These are phyloP conservation scores for Juglanconis juglandina DNA, from an alignment of 2,329 filamentous ascomycete species.

Conservation along the genomic window DNA sequence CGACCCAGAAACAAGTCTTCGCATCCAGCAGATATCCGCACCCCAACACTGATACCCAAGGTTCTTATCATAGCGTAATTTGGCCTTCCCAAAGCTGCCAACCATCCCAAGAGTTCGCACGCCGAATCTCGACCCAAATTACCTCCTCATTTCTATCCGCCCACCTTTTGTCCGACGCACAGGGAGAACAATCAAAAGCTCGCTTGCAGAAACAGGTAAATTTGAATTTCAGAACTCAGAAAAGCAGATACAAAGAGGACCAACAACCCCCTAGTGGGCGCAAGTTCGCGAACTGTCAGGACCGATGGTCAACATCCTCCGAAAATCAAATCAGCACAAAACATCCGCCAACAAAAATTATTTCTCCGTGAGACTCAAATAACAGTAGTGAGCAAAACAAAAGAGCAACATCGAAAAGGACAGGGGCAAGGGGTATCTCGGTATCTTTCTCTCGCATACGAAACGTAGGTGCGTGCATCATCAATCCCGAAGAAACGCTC, in stretches of 20 bases:
- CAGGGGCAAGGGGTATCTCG: conserved; percentile 18
- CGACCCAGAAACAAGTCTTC: too few relatives aligned
- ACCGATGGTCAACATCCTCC: background rate
- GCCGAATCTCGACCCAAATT: background rate
- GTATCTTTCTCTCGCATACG: conserved; percentile 20
- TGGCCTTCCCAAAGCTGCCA: background rate
- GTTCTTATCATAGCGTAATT: background rate
- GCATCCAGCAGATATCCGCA: too few relatives aligned
- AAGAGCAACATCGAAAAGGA: background rate
- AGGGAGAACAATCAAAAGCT: background rate
- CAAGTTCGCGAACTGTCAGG: background rate
- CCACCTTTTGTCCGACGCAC: background rate
- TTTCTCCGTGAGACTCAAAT: background rate
- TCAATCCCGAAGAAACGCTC: conserved; percentile 18
- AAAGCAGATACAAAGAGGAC: background rate
- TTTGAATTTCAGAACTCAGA: background rate
- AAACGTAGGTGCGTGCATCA: conserved; percentile 18
- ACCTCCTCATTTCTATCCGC: background rate
- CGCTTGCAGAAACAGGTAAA: background rate
- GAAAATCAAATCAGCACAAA: background rate
- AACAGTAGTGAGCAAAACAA: background rate
- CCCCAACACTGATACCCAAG: background rate
- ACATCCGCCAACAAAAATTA: background rate
- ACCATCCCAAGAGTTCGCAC: background rate
- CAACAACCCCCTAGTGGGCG: too few relatives aligned